Evolutionary conservation across 2,329 filamentous ascomycete genomes (phyloP).

Genomic region (Pseudocercospora macadamiae): DNA sequence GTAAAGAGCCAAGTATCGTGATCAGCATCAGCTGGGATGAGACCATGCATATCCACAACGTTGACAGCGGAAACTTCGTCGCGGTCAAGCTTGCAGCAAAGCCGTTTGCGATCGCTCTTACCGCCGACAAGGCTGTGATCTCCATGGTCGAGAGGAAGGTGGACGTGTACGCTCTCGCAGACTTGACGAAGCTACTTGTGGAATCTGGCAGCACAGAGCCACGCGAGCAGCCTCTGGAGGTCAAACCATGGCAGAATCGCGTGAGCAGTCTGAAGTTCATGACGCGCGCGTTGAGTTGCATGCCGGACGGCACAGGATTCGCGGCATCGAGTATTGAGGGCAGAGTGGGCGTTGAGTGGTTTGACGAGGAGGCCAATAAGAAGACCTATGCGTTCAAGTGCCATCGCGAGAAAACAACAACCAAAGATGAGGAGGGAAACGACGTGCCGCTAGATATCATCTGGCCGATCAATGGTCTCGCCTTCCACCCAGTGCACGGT

Average conservation of each 20-base stretch:
- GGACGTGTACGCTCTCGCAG: slow-evolving; percentile 86
- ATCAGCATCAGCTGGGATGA: slow-evolving; percentile 93
- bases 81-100: slow-evolving; percentile 75
- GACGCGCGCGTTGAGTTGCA: slow-evolving; percentile 88
- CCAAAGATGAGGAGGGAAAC: slow-evolving; percentile 53
- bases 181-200: slow-evolving; percentile 62
- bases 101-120: slow-evolving; percentile 79
- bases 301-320: slow-evolving; percentile 95
- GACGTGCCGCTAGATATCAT: slow-evolving; percentile 73
- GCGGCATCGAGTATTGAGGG: slow-evolving; percentile 92
- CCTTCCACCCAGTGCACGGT: slow-evolving; percentile 80
- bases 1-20: slow-evolving; percentile 72
- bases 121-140: slow-evolving; percentile 85
- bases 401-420: slow-evolving; percentile 76
- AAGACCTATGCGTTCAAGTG: slow-evolving; percentile 99
- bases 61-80: slow-evolving; percentile 37
- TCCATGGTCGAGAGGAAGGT: slow-evolving; percentile 94
- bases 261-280: slow-evolving; percentile 96
- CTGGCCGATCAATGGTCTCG: slow-evolving; percentile 86
- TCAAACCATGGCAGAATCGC: slow-evolving; percentile 80
- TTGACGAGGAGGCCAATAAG: slow-evolving; percentile 89
- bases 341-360: slow-evolving; percentile 95
- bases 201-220: slow-evolving; percentile 41
- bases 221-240: slow-evolving; percentile 23
- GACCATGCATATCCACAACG: slow-evolving; percentile 81